Evolutionary conservation across 2,329 filamentous ascomycete species (phyloP), one percentile per base, ranked within the genome.

Genomic region (Tolypocladium endophyticum): DNA sequence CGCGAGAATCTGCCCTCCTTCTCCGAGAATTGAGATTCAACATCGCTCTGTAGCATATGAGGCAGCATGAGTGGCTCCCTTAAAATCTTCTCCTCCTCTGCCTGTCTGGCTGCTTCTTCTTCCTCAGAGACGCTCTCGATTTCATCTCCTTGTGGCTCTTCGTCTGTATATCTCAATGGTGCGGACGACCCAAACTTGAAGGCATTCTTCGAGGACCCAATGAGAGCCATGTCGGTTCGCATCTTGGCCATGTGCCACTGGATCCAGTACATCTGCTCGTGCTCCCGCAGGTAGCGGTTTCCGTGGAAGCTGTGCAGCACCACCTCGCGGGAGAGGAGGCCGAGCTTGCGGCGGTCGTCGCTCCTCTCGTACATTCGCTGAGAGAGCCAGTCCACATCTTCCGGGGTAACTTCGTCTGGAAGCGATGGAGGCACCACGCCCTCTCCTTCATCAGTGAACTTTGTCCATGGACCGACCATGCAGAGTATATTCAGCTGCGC

Each of bases 401-500:
- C 70, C 0, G 58, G 35, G 70, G 68, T 11, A 74, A 81, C 80
- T 8, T 76, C 74, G 50, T 81, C 76, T 28, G 66, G 66, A 9
- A 68, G 60, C 5, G 63, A 25, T 57, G 66, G 58, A 47, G 47
- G 28, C 56, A 62, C 1, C 58, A 61, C 50, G 61, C 78, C 76
- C 73, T 8, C 74, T 30, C 70, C 66, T 16, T 85, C 83, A 1
- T 81, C 79, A 4, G 82, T 80, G 66, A 83, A 86, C 56, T 80
- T 72, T 58, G 78, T 74, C 84, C 84, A 87, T 66, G 85, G 80
- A 4, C 82, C 84, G 1, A 86, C 72, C 74, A 87, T 79, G 8
- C 78, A 82, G 16, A 87, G 76, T 64, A 87, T 77, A 59, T 81
- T 81, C 62, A 87, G 81, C 65, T 87, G 85, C 0, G 85, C 85